phyloP scores from a whole-genome alignment of 805 yeast genomes.

The Teunomyces barrocoloradensis region DNA sequence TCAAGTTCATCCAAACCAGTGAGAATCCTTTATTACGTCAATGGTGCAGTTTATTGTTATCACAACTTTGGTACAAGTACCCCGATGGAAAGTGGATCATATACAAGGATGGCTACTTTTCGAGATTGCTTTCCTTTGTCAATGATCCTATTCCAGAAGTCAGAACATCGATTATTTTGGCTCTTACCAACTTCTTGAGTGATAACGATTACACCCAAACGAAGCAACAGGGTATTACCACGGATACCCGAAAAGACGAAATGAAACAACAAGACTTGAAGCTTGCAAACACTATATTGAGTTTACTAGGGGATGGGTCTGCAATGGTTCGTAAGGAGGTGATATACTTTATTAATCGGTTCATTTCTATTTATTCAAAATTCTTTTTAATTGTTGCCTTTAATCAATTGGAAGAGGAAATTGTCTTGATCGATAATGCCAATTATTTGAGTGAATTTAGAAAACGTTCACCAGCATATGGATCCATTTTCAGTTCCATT shows the following conservation, averaged over 20 bases:
- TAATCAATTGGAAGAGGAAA: constrained; percentile 78
- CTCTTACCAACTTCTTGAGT: constrained; percentile 67
- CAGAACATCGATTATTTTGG: constrained; percentile 75
- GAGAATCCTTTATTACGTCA: constrained; percentile 87
- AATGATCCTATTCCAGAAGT: constrained; percentile 95
- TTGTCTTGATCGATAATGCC: constrained; percentile 61
- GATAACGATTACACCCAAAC: constrained; percentile 32
- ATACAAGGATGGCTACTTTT: constrained; percentile 60
- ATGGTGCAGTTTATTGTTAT: constrained; percentile 81
- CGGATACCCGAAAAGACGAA: constrained; percentile 43
- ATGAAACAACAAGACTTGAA: constrained; percentile 66
- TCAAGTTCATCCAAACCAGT: constrained; percentile 62
- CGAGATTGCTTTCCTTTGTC: constrained; percentile 53
- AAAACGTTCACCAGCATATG: constrained; percentile 75
- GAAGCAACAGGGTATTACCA: constrained; percentile 12
- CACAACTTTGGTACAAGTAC: constrained; percentile 71
- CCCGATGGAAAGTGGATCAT: constrained; percentile 74
- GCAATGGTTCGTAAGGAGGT: constrained; percentile 85
- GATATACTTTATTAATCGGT: constrained; percentile 70
- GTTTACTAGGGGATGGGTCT: constrained; percentile 81
- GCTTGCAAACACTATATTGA: constrained; percentile 65
- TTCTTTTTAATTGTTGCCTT: constrained; percentile 86
- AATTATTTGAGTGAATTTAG: constrained; percentile 60
- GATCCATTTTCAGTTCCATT: constrained; percentile 77
- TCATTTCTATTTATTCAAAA: constrained; percentile 64